Conservation (phyloP, 2,329 filamentous ascomycete species). For the Botrytis medusae region DNA sequence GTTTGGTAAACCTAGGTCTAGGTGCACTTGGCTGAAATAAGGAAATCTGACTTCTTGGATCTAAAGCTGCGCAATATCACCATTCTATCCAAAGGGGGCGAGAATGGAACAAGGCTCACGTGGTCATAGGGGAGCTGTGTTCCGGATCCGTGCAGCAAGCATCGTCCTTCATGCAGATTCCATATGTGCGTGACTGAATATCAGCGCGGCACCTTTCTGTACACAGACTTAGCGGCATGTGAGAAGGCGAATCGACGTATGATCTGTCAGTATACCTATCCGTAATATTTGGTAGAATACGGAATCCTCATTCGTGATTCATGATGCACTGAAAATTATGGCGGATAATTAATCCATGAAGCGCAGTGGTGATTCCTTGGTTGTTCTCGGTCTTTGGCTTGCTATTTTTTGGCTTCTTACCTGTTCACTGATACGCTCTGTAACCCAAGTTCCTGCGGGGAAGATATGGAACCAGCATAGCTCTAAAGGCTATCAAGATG, state of each 20-base stretch:
- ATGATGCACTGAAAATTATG: neutral
- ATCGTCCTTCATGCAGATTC: constrained; percentile 13
- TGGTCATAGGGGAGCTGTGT: constrained; percentile 13
- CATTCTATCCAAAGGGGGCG: too few species aligned
- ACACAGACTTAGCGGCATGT: constrained; percentile 14
- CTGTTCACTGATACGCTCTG: neutral
- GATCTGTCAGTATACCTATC: neutral
- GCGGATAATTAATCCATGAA: constrained; percentile 2
- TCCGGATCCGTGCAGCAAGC: constrained; percentile 18
- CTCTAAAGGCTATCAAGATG: neutral
- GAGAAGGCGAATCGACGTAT: constrained; percentile 11
- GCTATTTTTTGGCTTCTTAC: neutral
- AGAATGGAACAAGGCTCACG: constrained; percentile 12
- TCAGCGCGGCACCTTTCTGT: constrained; percentile 13
- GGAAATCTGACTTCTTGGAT: neutral
- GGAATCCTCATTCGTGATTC: constrained; percentile 1
- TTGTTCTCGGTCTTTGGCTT: constrained; percentile 6
- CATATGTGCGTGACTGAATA: constrained; percentile 18
- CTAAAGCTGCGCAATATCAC: neutral
- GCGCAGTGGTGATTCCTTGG: neutral
- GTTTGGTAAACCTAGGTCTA: constrained; percentile 1
- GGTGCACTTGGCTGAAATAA: neutral
- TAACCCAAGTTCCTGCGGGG: neutral
- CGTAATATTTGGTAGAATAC: constrained; percentile 6
- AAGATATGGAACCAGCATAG: neutral